phyloP scores from a whole-genome alignment of 495 filamentous ascomycete species.

The Thozetella sp. region DNA sequence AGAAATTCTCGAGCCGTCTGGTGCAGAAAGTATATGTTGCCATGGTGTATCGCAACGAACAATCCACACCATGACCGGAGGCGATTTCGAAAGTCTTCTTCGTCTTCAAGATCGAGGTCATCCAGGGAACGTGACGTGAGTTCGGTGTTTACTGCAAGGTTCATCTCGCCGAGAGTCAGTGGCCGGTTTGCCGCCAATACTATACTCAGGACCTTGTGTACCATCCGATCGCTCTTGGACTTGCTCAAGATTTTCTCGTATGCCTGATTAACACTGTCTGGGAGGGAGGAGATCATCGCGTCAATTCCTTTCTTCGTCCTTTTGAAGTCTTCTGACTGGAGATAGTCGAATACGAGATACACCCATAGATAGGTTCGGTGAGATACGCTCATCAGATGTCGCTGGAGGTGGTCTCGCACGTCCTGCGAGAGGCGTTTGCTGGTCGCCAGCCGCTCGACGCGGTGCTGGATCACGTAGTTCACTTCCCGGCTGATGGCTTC shows the following conservation, averaged over 20 bases:
- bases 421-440: not conserved
- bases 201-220: slow-evolving; percentile 12
- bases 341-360: slow-evolving; percentile 12
- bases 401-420: not conserved
- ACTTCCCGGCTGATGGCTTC: slow-evolving; percentile 14
- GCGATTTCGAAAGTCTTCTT: slow-evolving; percentile 7
- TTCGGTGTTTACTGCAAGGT: slow-evolving; percentile 10
- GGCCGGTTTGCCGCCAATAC: slow-evolving; percentile 17
- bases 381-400: not conserved
- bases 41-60: slow-evolving; percentile 16
- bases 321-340: slow-evolving; percentile 2
- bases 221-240: not conserved
- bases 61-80: slow-evolving; percentile 19
- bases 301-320: slow-evolving; percentile 11
- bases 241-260: slow-evolving; percentile 21
- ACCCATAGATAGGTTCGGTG: slow-evolving; percentile 20
- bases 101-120: slow-evolving; percentile 15
- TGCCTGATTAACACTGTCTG: slow-evolving; percentile 15
- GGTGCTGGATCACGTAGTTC: slow-evolving; percentile 1
- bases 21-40: slow-evolving; percentile 25
- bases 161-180: slow-evolving; percentile 13
- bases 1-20: slow-evolving; percentile 29
- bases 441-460: not conserved
- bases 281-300: slow-evolving; percentile 4
- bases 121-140: not conserved